A percentile compares a stretch with the other conserved stretches of the same genome.
Evolutionary conservation across 495 filamentous ascomycete genomes (phyloP).

Genomic region (Glarea lozoyensis): DNA sequence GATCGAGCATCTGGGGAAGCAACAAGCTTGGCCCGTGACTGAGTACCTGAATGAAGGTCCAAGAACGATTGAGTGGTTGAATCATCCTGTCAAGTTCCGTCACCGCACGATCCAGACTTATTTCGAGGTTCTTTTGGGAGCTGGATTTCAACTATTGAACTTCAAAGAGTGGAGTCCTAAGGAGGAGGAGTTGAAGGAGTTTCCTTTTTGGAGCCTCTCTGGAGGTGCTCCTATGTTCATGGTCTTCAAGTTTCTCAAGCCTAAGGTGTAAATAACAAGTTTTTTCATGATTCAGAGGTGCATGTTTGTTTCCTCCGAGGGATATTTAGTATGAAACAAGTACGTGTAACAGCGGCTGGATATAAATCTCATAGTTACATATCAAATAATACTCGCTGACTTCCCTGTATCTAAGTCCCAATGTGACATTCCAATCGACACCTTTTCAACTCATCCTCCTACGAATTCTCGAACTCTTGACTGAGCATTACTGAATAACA

Average conservation of each 20-base stretch:
- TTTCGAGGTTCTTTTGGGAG: conserved; percentile 24
- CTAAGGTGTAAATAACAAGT: neutral
- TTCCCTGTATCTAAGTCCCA: too few relatives aligned
- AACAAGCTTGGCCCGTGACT: conserved; percentile 26
- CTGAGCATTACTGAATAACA: too few relatives aligned
- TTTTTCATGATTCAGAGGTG: too few relatives aligned
- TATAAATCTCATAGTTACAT: too few relatives aligned
- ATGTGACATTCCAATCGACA: too few relatives aligned
- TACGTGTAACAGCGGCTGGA: too few relatives aligned
- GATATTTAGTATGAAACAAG: too few relatives aligned
- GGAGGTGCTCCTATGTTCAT: conserved; percentile 20
- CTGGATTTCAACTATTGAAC: conserved; percentile 24
- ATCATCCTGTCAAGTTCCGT: conserved; percentile 26
- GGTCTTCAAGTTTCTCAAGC: conserved; percentile 16
- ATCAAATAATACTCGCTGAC: too few relatives aligned
- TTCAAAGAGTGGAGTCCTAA: conserved; percentile 27
- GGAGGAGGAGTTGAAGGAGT: conserved; percentile 13
- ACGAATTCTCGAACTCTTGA: too few relatives aligned
- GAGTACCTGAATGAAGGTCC: conserved; percentile 27
- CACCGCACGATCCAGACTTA: conserved; percentile 28
- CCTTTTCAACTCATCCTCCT: too few relatives aligned
- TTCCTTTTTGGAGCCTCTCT: conserved; percentile 16
- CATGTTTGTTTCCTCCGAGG: too few relatives aligned
- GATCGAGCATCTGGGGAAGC: conserved; percentile 15
- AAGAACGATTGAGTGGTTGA: conserved; percentile 26